Evolutionary conservation across 2,329 filamentous ascomycete species (phyloP), one percentile per base, ranked within the genome.

Genomic region (Fonsecaea erecta): DNA sequence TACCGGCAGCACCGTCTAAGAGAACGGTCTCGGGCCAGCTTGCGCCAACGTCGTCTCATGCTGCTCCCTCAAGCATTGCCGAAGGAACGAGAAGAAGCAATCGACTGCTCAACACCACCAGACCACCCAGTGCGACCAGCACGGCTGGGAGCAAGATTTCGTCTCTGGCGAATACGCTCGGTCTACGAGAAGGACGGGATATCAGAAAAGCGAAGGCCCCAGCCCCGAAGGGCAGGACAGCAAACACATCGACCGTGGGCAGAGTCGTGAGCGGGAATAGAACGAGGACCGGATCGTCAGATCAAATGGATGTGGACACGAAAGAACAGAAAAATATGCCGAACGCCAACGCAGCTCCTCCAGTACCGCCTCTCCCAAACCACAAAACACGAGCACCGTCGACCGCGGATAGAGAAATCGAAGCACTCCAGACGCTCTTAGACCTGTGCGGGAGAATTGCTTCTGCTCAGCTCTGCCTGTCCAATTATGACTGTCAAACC

Each of bases 221-320:
- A 74, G 89, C 78, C 77, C 89, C 78, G 73, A 93, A 82, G 83
- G 90, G 78, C 78, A 90, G 78, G 81, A 85, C 74, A 77, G 81
- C 89, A 14, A 87, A 88, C 65, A 81, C 85, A 16, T 87, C 90
- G 2, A 92, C 86, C 60, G 91, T 96, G 43, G 92, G 92, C 18
- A 87, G 93, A 72, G 91, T 94, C 62, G 92, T 97, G 52, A 97
- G 93, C 75, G 93, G 93, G 24, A 97, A 95, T 75, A 86, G 93
- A 64, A 97, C 95, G 75, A 88, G 88, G 2, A 85, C 90, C n/a
- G 68, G 70, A 52, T 68, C 59, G 74, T 75, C 52, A 58, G 87
- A 90, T 66, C 81, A 82, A 43, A 85, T 88, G 80, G 90, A 94
- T 62, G 77, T 88, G 35, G 90, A 95, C 66, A 81, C 85, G 21